These are phyloP conservation scores for Nitzschia sp. DNA, from an alignment of 108 stramenopile genomes.

Conservation along the genomic window DNA sequence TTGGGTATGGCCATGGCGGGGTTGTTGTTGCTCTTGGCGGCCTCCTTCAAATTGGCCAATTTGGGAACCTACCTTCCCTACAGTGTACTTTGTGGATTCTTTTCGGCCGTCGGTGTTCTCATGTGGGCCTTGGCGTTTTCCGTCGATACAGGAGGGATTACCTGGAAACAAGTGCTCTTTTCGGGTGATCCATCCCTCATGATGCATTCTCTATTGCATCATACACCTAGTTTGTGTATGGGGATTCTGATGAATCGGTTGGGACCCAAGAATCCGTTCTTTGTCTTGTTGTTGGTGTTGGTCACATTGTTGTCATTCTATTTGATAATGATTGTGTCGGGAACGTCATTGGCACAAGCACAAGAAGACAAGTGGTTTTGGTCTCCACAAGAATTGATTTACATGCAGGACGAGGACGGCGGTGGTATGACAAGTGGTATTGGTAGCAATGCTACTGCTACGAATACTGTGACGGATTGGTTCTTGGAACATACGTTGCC, in stretches of 20 bases:
- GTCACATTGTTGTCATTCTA: slow-evolving; percentile 48
- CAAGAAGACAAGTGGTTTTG: slow-evolving; percentile 58
- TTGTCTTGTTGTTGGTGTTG: slow-evolving; percentile 44
- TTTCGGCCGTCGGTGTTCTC: slow-evolving; percentile 66
- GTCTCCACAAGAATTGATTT: slow-evolving; percentile 50
- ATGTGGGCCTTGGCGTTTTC: slow-evolving; percentile 65
- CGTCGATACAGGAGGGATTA: slow-evolving; percentile 47
- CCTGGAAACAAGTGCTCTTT: slow-evolving; percentile 34
- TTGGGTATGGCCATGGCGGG: slow-evolving; percentile 55
- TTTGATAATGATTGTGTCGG: slow-evolving; percentile 37
- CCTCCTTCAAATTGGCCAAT: slow-evolving; percentile 63
- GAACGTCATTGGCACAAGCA: slow-evolving; percentile 50
- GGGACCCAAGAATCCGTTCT: slow-evolving; percentile 59
- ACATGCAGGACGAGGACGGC: background rate
- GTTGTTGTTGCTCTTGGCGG: slow-evolving; percentile 45
- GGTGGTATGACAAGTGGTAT: background rate
- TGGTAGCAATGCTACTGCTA: background rate
- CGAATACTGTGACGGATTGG: background rate
- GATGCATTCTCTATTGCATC: slow-evolving; percentile 35
- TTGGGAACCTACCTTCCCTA: slow-evolving; percentile 63
- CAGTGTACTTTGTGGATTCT: slow-evolving; percentile 75
- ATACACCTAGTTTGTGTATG: slow-evolving; percentile 50
- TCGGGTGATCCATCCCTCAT: slow-evolving; percentile 33
- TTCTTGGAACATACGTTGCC: slow-evolving; percentile 33
- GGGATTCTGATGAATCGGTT: slow-evolving; percentile 50